A percentile compares a stretch with the other conserved stretches of the same genome.
These are phyloP conservation scores for Fomitiporia mediterranea DNA, from an alignment of 1,284 basidiomycete species.

Conservation along the genomic window DNA sequence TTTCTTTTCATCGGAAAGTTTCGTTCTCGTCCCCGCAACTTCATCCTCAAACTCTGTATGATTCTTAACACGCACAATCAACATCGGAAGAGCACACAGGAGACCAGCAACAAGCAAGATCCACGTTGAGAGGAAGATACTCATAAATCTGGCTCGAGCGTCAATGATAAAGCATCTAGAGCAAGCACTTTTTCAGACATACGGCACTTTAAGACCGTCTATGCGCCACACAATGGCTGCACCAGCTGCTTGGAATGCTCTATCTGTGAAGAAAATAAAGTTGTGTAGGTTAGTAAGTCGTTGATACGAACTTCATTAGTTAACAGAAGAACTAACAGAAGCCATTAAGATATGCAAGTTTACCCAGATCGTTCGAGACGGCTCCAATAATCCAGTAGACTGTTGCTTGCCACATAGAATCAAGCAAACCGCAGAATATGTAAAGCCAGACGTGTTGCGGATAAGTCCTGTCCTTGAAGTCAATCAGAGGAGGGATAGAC, in stretches of 20 bases:
- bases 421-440: slow-evolving; percentile 37
- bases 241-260: slow-evolving; percentile 34
- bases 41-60: no score
- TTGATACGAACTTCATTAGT: no score
- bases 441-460: slow-evolving; percentile 36
- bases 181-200: slow-evolving; percentile 6
- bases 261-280: slow-evolving; percentile 27
- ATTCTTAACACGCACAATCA: slow-evolving; percentile 27
- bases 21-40: no score
- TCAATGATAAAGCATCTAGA: not conserved
- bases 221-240: slow-evolving; percentile 35
- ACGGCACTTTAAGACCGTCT: slow-evolving; percentile 31
- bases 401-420: slow-evolving; percentile 43
- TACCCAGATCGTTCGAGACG: slow-evolving; percentile 37
- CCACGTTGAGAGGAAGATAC: slow-evolving; percentile 30
- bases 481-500: slow-evolving; percentile 26
- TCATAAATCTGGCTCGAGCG: slow-evolving; percentile 25
- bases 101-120: slow-evolving; percentile 27
- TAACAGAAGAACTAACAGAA: slow-evolving; percentile 33
- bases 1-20: no score
- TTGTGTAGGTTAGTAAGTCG: not conserved
- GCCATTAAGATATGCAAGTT: slow-evolving; percentile 39
- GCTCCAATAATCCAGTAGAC: slow-evolving; percentile 41
- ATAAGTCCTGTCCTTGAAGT: slow-evolving; percentile 30
- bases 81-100: slow-evolving; percentile 28